Percentiles rank a stretch among this genome's conserved stretches.
Conservation (phyloP, 257 asterid species). For the Vinca minor region DNA sequence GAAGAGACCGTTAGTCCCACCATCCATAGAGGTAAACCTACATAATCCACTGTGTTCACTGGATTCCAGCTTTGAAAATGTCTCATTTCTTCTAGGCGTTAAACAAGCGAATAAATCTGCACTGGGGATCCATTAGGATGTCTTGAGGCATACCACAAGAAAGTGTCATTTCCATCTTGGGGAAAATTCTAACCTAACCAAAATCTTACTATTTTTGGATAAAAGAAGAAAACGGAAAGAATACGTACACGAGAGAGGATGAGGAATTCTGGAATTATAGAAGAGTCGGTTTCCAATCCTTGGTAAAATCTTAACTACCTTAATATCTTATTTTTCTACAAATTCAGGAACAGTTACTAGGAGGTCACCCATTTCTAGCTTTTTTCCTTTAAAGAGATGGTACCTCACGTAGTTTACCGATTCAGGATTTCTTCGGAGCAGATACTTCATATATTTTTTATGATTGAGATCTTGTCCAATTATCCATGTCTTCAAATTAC, state of each 20-base stretch:
- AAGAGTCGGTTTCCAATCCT: background rate
- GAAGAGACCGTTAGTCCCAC: conserved; percentile 89
- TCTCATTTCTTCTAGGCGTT: background rate
- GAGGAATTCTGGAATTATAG: background rate
- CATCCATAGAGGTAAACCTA: conserved; percentile 51
- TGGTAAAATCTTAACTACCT: background rate
- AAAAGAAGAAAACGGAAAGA: background rate
- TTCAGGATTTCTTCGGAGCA: background rate
- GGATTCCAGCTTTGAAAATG: background rate
- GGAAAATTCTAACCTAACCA: background rate
- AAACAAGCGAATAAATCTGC: background rate
- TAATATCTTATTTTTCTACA: background rate
- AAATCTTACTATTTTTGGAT: background rate
- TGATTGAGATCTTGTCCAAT: background rate
- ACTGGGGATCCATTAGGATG: background rate
- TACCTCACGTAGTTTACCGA: background rate
- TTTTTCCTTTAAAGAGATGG: background rate
- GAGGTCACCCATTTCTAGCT: background rate
- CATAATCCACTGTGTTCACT: background rate
- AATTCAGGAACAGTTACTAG: background rate
- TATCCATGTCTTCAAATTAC: too few species aligned
- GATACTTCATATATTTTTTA: background rate
- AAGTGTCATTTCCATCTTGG: background rate
- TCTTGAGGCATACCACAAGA: background rate
- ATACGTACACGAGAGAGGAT: background rate